Evolutionary conservation across 441 rosid genomes (phyloP).

Genomic region (Adansonia rubrostipa): DNA sequence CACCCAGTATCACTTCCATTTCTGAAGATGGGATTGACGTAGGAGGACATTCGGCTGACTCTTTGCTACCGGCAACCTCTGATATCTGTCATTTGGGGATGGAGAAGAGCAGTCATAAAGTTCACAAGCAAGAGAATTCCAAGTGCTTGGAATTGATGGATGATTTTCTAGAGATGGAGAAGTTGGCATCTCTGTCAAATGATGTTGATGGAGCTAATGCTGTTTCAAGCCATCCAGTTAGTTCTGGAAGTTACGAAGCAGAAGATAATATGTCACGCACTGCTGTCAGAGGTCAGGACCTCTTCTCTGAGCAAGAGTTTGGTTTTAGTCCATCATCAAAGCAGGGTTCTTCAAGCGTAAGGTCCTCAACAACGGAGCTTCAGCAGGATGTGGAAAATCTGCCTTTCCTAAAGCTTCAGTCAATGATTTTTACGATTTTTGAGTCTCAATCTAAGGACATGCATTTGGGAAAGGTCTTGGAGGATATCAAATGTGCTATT

Average conservation of each 20-base stretch:
- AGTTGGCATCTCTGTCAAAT: slow-evolving; percentile 44
- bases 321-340: slow-evolving; percentile 22
- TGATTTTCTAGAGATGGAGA: slow-evolving; percentile 70
- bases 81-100: slow-evolving; percentile 36
- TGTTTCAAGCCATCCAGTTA: slow-evolving; percentile 33
- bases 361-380: slow-evolving; percentile 22
- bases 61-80: slow-evolving; percentile 32
- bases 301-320: not conserved
- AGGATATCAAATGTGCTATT: slow-evolving; percentile 41
- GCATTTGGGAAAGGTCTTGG: slow-evolving; percentile 37
- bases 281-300: not conserved
- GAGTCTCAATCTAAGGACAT: slow-evolving; percentile 45
- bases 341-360: slow-evolving; percentile 22
- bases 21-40: slow-evolving; percentile 68
- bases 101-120: slow-evolving; percentile 30
- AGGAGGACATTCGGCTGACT: slow-evolving; percentile 46
- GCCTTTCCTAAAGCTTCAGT: slow-evolving; percentile 37
- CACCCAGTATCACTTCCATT: slow-evolving; percentile 47
- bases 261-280: slow-evolving; percentile 6
- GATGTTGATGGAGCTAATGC: slow-evolving; percentile 40
- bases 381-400: slow-evolving; percentile 23
- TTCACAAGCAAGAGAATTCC: slow-evolving; percentile 34
- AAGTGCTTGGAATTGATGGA: slow-evolving; percentile 55
- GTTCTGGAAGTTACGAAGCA: not conserved
- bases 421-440: slow-evolving; percentile 38